Percentiles rank a stretch among this genome's conserved stretches.
These are phyloP conservation scores for Leccinum longicurvipes DNA, from an alignment of 768 basidiomycete species.

Conservation along the genomic window DNA sequence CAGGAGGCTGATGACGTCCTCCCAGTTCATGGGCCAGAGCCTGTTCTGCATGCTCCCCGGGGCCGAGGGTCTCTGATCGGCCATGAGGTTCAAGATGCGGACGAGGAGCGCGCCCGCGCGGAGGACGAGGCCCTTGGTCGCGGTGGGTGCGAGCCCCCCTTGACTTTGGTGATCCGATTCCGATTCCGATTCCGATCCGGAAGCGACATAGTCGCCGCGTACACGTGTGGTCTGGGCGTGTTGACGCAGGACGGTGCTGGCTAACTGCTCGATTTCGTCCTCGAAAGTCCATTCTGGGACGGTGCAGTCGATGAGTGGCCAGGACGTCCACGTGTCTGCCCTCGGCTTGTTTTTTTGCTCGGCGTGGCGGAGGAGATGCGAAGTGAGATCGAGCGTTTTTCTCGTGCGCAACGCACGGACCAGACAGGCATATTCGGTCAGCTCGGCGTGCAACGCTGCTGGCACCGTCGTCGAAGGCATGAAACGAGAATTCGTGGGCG, in stretches of 20 bases:
- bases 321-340: conserved; percentile 57
- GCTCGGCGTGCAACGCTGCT: conserved; percentile 54
- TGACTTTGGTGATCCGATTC: conserved; percentile 29
- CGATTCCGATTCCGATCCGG: conserved; percentile 17
- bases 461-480: conserved; percentile 38
- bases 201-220: conserved; percentile 19
- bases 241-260: conserved; percentile 34
- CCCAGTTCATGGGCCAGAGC: conserved; percentile 60
- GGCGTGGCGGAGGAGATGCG: conserved; percentile 41
- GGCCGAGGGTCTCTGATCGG: conserved; percentile 51
- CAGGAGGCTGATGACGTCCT: conserved; percentile 54
- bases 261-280: conserved; percentile 60
- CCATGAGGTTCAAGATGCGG: conserved; percentile 51
- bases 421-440: conserved; percentile 64
- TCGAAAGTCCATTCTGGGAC: conserved; percentile 68
- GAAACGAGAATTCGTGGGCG: neutral
- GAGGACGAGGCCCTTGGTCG: conserved; percentile 38
- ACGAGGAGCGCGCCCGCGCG: conserved; percentile 46
- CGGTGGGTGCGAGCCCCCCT: conserved; percentile 22
- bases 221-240: neutral
- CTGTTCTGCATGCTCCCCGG: conserved; percentile 65
- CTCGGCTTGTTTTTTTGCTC: conserved; percentile 30
- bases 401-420: conserved; percentile 60
- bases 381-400: conserved; percentile 54
- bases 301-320: conserved; percentile 71